Evolutionary conservation across 495 filamentous ascomycete genomes (phyloP).

Genomic region (Trichocladium uniseriatum): DNA sequence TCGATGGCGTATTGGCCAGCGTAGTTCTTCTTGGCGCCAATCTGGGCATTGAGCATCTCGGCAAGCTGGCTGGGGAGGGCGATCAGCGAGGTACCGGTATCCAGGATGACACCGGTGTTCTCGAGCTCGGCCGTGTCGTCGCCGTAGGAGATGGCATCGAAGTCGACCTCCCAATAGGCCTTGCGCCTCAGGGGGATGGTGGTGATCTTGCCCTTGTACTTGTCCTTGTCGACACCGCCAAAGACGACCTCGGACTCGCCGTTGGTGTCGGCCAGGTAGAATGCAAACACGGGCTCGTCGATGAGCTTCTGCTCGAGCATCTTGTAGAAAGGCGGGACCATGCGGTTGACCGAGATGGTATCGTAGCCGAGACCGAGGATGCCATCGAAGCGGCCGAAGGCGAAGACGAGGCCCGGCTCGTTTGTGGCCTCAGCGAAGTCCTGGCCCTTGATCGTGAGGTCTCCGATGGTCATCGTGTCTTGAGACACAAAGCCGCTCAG

Average conservation of each 20-base stretch:
- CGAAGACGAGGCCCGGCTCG: slow-evolving; percentile 95
- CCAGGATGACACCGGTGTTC: slow-evolving; percentile 88
- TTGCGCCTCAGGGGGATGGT: slow-evolving; percentile 92
- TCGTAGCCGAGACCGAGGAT: slow-evolving; percentile 94
- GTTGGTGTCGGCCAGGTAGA: slow-evolving; percentile 74
- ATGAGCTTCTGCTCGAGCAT: slow-evolving; percentile 82
- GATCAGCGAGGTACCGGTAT: slow-evolving; percentile 97
- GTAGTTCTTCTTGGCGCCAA: slow-evolving; percentile 93
- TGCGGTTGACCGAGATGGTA: slow-evolving; percentile 90
- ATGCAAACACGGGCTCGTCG: slow-evolving; percentile 90
- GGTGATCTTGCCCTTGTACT: slow-evolving; percentile 83
- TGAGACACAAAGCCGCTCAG: slow-evolving; percentile 89
- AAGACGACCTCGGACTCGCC: slow-evolving; percentile 84
- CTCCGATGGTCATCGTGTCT: slow-evolving; percentile 78
- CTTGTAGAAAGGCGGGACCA: slow-evolving; percentile 91
- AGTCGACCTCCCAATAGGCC: slow-evolving; percentile 99
- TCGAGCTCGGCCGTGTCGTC: slow-evolving; percentile 76
- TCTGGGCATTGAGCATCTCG: slow-evolving; percentile 95
- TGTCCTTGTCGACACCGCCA: slow-evolving; percentile 77
- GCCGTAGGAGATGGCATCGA: slow-evolving; percentile 85
- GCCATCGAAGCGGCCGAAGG: slow-evolving; percentile 96
- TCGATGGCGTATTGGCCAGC: slow-evolving; percentile 94
- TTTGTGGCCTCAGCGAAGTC: slow-evolving; percentile 90
- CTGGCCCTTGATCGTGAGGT: slow-evolving; percentile 76
- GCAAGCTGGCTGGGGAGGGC: slow-evolving; percentile 86